A percentile compares a stretch with the other conserved stretches of the same genome.
Conservation (phyloP, 768 basidiomycete genomes). For the Gloeophyllum trabeum region DNA sequence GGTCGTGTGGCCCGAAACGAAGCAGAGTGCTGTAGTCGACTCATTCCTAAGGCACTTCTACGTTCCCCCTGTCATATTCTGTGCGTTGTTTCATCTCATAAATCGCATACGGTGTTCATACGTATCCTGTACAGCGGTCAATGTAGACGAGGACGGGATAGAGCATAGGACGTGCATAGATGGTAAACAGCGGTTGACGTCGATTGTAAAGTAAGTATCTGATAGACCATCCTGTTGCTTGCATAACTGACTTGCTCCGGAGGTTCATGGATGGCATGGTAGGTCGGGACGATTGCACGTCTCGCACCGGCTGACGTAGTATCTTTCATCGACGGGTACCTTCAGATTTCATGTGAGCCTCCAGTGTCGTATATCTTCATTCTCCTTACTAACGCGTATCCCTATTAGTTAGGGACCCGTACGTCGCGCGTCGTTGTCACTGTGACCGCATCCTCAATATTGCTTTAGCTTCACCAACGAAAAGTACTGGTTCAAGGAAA, state of each 20-base stretch:
- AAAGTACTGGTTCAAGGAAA: slow-evolving; percentile 26
- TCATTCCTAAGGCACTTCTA: slow-evolving; percentile 73
- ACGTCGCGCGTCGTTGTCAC: no score
- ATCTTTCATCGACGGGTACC: no score
- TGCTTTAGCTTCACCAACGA: slow-evolving; percentile 6
- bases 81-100: slow-evolving; percentile 28
- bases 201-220: slow-evolving; percentile 46
- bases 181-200: slow-evolving; percentile 74
- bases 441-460: not conserved
- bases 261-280: slow-evolving; percentile 61
- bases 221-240: not conserved
- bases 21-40: slow-evolving; percentile 69
- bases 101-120: not conserved
- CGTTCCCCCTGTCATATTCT: slow-evolving; percentile 71
- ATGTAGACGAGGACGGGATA: slow-evolving; percentile 44
- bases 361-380: no score
- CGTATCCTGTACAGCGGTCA: not conserved
- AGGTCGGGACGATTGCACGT: no score
- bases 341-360: no score
- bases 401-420: no score
- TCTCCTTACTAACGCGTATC: no score
- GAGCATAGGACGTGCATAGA: slow-evolving; percentile 65
- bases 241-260: not conserved
- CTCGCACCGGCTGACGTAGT: no score
- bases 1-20: slow-evolving; percentile 70